Evolutionary conservation across 768 basidiomycete genomes (phyloP), one percentile per base, ranked within the genome.

Genomic region (Pisolithus microcarpus): DNA sequence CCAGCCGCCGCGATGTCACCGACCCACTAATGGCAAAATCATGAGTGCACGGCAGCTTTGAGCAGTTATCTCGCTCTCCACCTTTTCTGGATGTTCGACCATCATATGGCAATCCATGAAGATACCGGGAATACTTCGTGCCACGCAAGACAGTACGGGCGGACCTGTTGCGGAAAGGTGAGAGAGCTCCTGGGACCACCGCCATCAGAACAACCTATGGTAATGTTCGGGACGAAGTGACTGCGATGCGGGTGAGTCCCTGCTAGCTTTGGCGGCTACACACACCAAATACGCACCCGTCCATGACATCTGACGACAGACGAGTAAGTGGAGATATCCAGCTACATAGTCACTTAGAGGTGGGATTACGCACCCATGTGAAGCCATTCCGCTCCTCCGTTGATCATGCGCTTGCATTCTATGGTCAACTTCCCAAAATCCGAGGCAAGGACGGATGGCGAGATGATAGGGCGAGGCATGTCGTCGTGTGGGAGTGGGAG

Each of bases 91-190:
- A 45, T 97, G 74, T 0, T 92, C 68, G 18, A 99, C 96, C 96
- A 99, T 99, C 96, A 98, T 98, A 70, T 99, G 96, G 69, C 94
- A 97, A 70, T 99, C 96, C 95, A 99, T 98, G 74, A 93, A 98
- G 59, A 97, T 96, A 48, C 81, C 90, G 2, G 95, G 94, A 19
- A 97, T 80, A 34, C 83, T 80, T 67, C 92, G 92, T 48, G 79
- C 75, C 19, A 99, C 84, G 58, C 85, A 89, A 28, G 87, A 75
- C 30, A 98, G 79, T 45, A 98, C 79, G 7, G 95, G 94, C 31
- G 90, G 84, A 52, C 94, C 91, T 92, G 65, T 23, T 44, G 3
- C 19, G 28, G 11, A 31, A 38, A 37, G 10, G 52, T 67, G 55
- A 61, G 43, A 21, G 38, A 16, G 49, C 48, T 30, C 15, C 52